Base-by-base conservation (phyloP, 2,329 filamentous ascomycete genomes). In the Xylariaceae sp. region DNA sequence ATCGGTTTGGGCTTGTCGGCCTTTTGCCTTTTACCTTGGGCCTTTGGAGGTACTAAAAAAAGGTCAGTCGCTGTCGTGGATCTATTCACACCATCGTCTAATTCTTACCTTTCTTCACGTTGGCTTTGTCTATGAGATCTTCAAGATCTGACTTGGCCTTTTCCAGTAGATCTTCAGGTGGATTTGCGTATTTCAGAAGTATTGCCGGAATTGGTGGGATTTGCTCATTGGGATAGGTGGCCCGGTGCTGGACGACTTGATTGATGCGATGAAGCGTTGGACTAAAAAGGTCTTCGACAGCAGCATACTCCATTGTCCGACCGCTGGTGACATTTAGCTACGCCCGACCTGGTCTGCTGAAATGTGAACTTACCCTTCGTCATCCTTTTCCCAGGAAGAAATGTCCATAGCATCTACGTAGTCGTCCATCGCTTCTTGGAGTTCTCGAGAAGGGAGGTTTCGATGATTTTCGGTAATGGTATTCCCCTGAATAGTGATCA, bases 401-500 rank as follows among this genome's bases (percentile, higher is more conserved):
- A 99, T 75, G 64, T 96, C 92, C 92, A 99, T 96, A 7, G 83
- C 84, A 68, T 97, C 90, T 7, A 99, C 90, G 62, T 92, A 97
- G 59, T 89, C 84, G 68, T 85, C 87, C 92, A 99, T 97, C 1
- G 90, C 87, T 46, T 86, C 74, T 50, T 83, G 79, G 21, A 99
- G 77, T 30, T 88, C 83, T 2, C 88, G 79, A 9, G 76, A 85
- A 0, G 94, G 94, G 1, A 99, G 76, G 55, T 95, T 85, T 34
- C 89, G 86, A 61, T 99, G 65, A 82, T 91, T 92, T 63, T 92
- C 85, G 10, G 82, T 88, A 46, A 96, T 75, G 8, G 81, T 80
- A 59, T 89, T 88, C 1, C 92, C 92, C 10, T 85, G 90, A n/a
- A 95, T 80, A 0, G 92, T 96, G 55, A 96, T 74, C 26, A 97